Base-by-base conservation (phyloP, 306 rosid genomes). In the Cicer chorassanicum region DNA sequence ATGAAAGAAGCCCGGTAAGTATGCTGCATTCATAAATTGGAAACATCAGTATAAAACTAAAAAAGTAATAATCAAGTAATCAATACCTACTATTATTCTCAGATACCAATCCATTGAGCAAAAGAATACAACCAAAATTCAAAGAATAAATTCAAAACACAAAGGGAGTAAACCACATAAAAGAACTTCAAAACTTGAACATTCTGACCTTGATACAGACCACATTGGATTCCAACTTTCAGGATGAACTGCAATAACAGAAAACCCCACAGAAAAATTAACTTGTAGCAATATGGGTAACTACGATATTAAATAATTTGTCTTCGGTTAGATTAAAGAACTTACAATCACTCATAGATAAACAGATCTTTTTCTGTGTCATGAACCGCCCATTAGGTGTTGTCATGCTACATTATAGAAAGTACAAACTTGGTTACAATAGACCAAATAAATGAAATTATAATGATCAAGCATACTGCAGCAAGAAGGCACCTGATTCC, bases 201-300 rank as follows among this genome's bases (percentile, higher is more conserved):
- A n/a, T 42, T 51, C 92, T 82, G 76, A 94, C 99, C 97, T 94
- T 68, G 99, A 90, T 12, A 90, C 98, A 7, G 98, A 94, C 99
- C 99, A 94, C 98, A 94, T 90, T 11, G 99, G 99, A 87, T 94
- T 94, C 99, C 99, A 94, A 86, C 89, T 90, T 85, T 94, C 99
- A 4, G 99, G 99, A 85, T 94, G 99, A 85, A 92, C 99, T 92
- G 86, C 85, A 81, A 70, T 73, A 60, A 13, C 48, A 83, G 55
- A 44, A 79, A 80, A 73, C 41, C 18, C 70, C 24, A 9, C 68
- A 50, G 14, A 77, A 65, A 69, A 45, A 53, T 82, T 15, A 82
- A 61, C 45, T 43, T 70, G 29, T 61, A 64, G 57, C 43, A 40
- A 66, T 53, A 76, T 46, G 42, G 24, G 80, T 50, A 49, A 55